Evolutionary conservation across 345 rosid species (phyloP), one percentile per base, ranked within the genome.

Genomic region (Eucalyptus erythrocorys): DNA sequence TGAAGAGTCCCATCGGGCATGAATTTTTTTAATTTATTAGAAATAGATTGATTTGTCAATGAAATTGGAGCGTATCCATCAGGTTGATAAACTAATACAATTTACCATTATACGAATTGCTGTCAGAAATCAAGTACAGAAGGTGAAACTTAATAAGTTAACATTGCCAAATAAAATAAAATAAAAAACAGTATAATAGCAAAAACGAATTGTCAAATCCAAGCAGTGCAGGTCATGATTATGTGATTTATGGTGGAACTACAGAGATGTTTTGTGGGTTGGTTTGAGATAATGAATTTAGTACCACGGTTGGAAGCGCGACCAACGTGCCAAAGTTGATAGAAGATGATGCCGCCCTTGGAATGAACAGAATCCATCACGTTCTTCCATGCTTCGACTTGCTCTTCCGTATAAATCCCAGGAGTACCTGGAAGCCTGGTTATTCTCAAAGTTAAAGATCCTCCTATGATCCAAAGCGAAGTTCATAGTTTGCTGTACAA

Each of bases 401-500:
- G 98, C 90, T 96, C 97, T 51, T 51, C 94, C 1, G 91, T 86
- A 91, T 92, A 96, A 88, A 96, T 97, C 42, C 99, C 98, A n/a
- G 98, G 98, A 40, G 93, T 95, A 79, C 93, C 95, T 19, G 98
- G 99, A 87, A 96, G 95, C 94, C 99, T 96, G 91, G n/a, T 61
- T 30, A 27, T 30, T 61, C 49, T 59, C 40, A 45, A 59, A 61
- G 68, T 61, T 61, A 61, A 61, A 11, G 68, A 51, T 51, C 57
- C 57, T 19, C 57, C 57, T 21, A 51, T 51, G 26, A 51, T 51
- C 57, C 57, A 21, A 27, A 27, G 32, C 1, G 1, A 61, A 61
- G 68, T 59, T 59, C 16, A 59, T 59, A 27, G n/a, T 27, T 55
- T 55, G 30, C 0, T 27, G 68, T 59, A 59, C 68, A 59, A 13